These are phyloP conservation scores for Trametes punicea DNA, from an alignment of 768 basidiomycete genomes.

Conservation along the genomic window DNA sequence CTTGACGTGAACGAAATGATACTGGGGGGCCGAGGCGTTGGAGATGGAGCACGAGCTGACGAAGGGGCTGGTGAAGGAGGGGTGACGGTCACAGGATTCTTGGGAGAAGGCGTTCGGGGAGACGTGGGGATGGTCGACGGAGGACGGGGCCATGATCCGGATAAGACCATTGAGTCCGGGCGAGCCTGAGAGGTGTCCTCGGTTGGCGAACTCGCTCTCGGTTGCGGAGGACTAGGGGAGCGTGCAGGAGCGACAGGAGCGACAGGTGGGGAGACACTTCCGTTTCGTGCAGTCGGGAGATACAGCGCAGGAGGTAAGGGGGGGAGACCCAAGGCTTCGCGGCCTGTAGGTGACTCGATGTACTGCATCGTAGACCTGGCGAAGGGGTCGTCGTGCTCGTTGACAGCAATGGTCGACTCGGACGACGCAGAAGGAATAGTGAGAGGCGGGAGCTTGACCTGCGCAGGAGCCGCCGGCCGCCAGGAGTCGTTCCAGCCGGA, in stretches of 20 bases:
- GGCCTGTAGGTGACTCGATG: constrained; percentile 27
- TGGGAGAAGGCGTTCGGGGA: constrained; percentile 18
- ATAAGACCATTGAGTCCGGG: constrained; percentile 19
- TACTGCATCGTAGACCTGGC: constrained; percentile 25
- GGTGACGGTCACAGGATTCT: constrained; percentile 12
- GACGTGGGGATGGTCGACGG: constrained; percentile 26
- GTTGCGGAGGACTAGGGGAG: constrained; percentile 1
- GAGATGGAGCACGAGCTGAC: constrained; percentile 1
- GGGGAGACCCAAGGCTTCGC: constrained; percentile 20
- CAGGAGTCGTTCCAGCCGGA: constrained; percentile 23
- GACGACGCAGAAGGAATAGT: constrained; percentile 10
- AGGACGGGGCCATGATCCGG: constrained; percentile 27
- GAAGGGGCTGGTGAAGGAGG: constrained; percentile 15
- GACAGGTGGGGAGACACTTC: background rate
- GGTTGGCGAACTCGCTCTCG: background rate
- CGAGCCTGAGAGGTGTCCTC: background rate
- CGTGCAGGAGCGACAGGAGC: constrained; percentile 5
- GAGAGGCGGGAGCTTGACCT: constrained; percentile 15
- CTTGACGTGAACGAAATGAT: constrained; percentile 21
- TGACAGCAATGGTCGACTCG: constrained; percentile 8
- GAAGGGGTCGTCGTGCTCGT: constrained; percentile 25
- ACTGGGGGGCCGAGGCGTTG: constrained; percentile 17
- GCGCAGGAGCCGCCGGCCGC: background rate
- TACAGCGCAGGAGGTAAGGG: constrained; percentile 8
- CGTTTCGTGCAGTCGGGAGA: background rate